A percentile compares a stretch with the other conserved stretches of the same genome.
Evolutionary conservation across 495 filamentous ascomycete genomes (phyloP).

Genomic region (Neurospora cerealis): DNA sequence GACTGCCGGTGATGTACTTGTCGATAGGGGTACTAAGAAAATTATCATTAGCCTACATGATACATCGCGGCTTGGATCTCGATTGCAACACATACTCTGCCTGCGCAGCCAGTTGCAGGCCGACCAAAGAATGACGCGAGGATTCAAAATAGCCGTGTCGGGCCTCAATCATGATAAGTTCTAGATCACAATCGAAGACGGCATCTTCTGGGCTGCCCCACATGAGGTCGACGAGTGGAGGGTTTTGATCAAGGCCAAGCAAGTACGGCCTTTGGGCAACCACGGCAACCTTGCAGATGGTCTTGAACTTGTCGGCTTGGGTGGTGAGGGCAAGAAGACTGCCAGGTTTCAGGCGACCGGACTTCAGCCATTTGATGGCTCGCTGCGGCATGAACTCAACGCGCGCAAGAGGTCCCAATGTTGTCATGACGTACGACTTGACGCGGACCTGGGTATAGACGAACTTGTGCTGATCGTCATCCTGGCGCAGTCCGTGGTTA

Average conservation of each 20-base stretch:
- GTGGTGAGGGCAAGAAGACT: conserved; percentile 62
- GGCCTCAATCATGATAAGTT: conserved; percentile 73
- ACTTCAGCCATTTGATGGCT: conserved; percentile 67
- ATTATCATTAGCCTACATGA: neutral
- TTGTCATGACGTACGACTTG: conserved; percentile 49
- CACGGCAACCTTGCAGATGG: conserved; percentile 57
- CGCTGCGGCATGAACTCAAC: conserved; percentile 62
- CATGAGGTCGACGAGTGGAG: conserved; percentile 67
- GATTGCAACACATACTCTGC: conserved; percentile 40
- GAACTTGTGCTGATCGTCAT: conserved; percentile 45
- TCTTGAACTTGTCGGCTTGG: conserved; percentile 51
- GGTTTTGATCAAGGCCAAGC: conserved; percentile 48
- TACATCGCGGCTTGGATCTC: too few relatives aligned
- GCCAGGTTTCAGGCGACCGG: conserved; percentile 60
- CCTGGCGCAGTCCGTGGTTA: neutral
- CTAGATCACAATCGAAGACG: conserved; percentile 55
- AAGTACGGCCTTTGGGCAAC: conserved; percentile 59
- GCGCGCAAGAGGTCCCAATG: conserved; percentile 52
- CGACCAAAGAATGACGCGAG: conserved; percentile 56
- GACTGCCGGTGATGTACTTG: conserved; percentile 32
- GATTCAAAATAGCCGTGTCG: conserved; percentile 66
- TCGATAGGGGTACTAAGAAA: conserved; percentile 15
- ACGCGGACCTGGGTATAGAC: conserved; percentile 75
- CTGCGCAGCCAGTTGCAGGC: conserved; percentile 58
- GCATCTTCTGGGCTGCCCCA: conserved; percentile 52